Percentiles rank a stretch among this genome's conserved stretches.
phyloP scores from a whole-genome alignment of 768 basidiomycete genomes.

The Scleroderma bovista region DNA sequence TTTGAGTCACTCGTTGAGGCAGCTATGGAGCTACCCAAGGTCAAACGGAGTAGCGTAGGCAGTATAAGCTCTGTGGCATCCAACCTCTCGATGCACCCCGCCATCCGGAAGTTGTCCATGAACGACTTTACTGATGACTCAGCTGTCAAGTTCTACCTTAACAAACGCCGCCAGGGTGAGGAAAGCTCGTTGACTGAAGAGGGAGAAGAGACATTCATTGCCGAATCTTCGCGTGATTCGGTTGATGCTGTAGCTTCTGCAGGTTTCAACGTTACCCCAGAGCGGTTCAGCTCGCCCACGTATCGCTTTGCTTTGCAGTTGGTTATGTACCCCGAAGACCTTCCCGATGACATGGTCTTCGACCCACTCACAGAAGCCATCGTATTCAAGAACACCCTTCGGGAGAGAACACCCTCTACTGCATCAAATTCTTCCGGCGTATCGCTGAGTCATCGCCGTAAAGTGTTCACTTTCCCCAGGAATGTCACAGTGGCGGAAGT shows the following conservation, averaged over 20 bases:
- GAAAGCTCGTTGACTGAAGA: slow-evolving; percentile 43
- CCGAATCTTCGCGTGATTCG: slow-evolving; percentile 32
- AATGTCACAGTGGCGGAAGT: slow-evolving; percentile 96
- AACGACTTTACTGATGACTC: slow-evolving; percentile 98
- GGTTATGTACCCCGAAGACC: slow-evolving; percentile 81
- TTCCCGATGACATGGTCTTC: slow-evolving; percentile 93
- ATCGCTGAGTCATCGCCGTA: slow-evolving; percentile 59
- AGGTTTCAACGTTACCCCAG: slow-evolving; percentile 48
- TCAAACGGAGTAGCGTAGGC: slow-evolving; percentile 89
- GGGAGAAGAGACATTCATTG: slow-evolving; percentile 37
- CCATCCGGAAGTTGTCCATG: slow-evolving; percentile 91
- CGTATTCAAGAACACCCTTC: slow-evolving; percentile 74
- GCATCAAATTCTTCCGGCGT: slow-evolving; percentile 45
- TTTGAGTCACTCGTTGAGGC: slow-evolving; percentile 84
- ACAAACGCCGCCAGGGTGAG: slow-evolving; percentile 49
- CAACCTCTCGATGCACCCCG: slow-evolving; percentile 91
- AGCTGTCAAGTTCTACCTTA: slow-evolving; percentile 93
- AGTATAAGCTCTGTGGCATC: slow-evolving; percentile 92
- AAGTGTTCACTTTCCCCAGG: slow-evolving; percentile 88
- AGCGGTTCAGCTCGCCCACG: slow-evolving; percentile 79
- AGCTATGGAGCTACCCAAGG: slow-evolving; percentile 75
- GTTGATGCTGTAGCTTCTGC: slow-evolving; percentile 20
- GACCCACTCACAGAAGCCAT: slow-evolving; percentile 92
- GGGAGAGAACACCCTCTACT: slow-evolving; percentile 43
- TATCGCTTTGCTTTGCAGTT: slow-evolving; percentile 83